A percentile compares a stretch with the other conserved stretches of the same genome.
phyloP scores from a whole-genome alignment of 768 basidiomycete genomes.

The Mycena albidolilacea region DNA sequence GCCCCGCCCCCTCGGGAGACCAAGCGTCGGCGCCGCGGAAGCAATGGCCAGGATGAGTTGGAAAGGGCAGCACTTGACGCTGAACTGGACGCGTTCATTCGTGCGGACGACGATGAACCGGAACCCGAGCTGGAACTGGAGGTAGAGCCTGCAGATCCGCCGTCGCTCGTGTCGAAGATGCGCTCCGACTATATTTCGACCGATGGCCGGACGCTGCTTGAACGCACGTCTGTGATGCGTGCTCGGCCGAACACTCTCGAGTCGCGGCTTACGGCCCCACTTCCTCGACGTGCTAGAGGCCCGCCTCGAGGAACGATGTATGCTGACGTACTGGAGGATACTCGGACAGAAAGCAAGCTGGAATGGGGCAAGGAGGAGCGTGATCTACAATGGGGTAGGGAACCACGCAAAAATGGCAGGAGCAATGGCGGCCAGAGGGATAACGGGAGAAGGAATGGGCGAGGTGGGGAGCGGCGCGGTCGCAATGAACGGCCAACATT shows the following conservation, averaged over 20 bases:
- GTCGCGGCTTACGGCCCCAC: constrained; percentile 61
- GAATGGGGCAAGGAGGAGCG: constrained; percentile 33
- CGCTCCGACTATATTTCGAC: constrained; percentile 73
- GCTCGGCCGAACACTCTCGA: constrained; percentile 55
- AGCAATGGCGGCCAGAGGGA: constrained; percentile 36
- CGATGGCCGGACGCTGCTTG: constrained; percentile 67
- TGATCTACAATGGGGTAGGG: constrained; percentile 31
- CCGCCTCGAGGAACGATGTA: constrained; percentile 42
- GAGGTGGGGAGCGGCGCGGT: constrained; percentile 51
- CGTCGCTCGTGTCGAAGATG: constrained; percentile 74
- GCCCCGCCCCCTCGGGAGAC: constrained; percentile 44
- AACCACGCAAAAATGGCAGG: constrained; percentile 30
- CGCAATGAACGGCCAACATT: constrained; percentile 59
- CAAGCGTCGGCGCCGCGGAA: constrained; percentile 55
- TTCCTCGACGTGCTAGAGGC: constrained; percentile 58
- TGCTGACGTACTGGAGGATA: constrained; percentile 41
- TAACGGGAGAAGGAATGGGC: constrained; percentile 44
- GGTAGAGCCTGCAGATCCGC: constrained; percentile 34
- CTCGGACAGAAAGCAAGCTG: constrained; percentile 33
- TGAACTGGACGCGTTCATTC: constrained; percentile 80
- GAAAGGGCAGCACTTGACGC: constrained; percentile 68
- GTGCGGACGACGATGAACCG: constrained; percentile 55
- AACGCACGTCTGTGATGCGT: constrained; percentile 68
- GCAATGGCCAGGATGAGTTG: constrained; percentile 51
- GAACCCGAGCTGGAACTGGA: constrained; percentile 40